Percentiles rank a stretch among this genome's conserved stretches.
These are phyloP conservation scores for Trichoderma gamsii DNA, from an alignment of 495 filamentous ascomycete species.

Conservation along the genomic window DNA sequence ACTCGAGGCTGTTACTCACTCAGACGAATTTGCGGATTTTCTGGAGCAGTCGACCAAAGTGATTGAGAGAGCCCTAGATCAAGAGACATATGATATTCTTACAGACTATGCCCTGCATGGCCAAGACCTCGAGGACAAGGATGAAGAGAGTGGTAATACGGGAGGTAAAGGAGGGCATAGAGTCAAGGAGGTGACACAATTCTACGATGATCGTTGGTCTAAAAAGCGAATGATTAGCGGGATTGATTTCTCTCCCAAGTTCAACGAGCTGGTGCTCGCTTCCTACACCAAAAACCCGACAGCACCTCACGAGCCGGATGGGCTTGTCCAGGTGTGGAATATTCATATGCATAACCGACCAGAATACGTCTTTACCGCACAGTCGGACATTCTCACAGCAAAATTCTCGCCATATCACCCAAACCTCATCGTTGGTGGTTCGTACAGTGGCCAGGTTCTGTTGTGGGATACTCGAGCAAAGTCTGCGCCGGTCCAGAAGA, in stretches of 20 bases:
- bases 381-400: conserved; percentile 89
- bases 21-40: conserved; percentile 90
- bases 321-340: conserved; percentile 95
- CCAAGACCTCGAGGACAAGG: conserved; percentile 68
- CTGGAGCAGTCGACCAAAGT: conserved; percentile 94
- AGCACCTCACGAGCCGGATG: conserved; percentile 90
- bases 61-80: conserved; percentile 89
- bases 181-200: conserved; percentile 82
- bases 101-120: conserved; percentile 85
- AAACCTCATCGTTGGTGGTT: conserved; percentile 87
- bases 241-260: conserved; percentile 90
- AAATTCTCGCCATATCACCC: conserved; percentile 98
- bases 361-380: conserved; percentile 93
- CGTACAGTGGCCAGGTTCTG: conserved; percentile 92
- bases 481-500: conserved; percentile 87
- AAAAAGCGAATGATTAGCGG: conserved; percentile 95
- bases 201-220: conserved; percentile 93
- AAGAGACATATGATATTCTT: conserved; percentile 81
- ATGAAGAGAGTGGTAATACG: conserved; percentile 66
- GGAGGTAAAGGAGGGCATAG: conserved; percentile 70
- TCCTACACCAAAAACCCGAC: conserved; percentile 95
- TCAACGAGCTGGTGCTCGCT: conserved; percentile 84
- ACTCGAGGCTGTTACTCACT: conserved; percentile 81
- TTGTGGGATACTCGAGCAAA: conserved; percentile 96
- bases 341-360: conserved; percentile 85